Conservation (phyloP, 106 monocot genomes). For the Acorus calamus region DNA sequence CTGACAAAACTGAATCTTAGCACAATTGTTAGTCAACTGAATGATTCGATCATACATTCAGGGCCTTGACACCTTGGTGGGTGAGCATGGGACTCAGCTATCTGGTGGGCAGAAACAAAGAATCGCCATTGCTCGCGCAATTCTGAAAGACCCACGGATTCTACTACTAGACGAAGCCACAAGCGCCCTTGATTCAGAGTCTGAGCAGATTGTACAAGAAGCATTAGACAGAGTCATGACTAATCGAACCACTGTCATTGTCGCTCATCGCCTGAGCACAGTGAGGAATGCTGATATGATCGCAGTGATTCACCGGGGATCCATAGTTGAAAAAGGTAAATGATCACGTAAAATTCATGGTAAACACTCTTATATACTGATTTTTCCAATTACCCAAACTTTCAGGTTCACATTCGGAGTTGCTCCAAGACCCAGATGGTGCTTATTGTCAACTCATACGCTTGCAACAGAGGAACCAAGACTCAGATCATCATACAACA, state of each 20-base stretch:
- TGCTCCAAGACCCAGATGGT: conserved; percentile 32
- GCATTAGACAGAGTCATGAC: conserved; percentile 39
- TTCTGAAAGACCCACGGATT: conserved; percentile 44
- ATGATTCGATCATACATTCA: background rate
- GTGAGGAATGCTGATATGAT: conserved; percentile 48
- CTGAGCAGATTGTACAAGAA: conserved; percentile 37
- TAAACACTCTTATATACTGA: no score
- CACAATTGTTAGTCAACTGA: no score
- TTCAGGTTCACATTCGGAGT: conserved; percentile 40
- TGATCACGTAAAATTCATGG: no score
- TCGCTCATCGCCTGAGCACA: conserved; percentile 44
- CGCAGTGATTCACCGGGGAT: conserved; percentile 27
- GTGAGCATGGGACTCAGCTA: conserved; percentile 41
- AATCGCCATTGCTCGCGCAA: conserved; percentile 48
- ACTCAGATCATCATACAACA: conserved; percentile 3
- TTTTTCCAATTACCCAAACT: no score
- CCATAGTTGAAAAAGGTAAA: conserved; percentile 42
- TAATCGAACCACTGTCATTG: conserved; percentile 37
- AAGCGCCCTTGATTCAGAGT: conserved; percentile 45
- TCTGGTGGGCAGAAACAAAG: conserved; percentile 62
- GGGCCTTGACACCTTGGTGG: conserved; percentile 51
- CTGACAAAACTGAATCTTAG: no score
- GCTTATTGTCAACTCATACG: conserved; percentile 46
- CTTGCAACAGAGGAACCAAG: conserved; percentile 22
- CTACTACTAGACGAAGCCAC: conserved; percentile 55